Base-by-base conservation (phyloP, 1,139 yeast genomes). In the Kluyveromyces sp. region DNA sequence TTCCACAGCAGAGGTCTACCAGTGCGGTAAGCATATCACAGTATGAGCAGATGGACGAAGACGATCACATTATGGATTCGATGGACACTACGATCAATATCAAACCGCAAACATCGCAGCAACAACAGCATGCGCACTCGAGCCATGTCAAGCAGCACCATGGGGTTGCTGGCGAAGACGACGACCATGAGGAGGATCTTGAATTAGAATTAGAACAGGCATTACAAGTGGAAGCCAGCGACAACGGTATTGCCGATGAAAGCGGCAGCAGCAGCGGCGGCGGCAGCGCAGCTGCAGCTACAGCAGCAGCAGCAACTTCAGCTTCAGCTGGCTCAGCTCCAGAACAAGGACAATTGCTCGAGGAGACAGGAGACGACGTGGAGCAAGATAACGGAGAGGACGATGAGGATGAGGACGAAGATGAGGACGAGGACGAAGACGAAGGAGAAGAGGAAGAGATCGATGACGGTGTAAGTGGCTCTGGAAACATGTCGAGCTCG, bases 361-460 rank as follows among this genome's bases (percentile, higher is more conserved):
- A 58, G 10, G 61, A 57, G 42, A 59, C 59, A 3, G 66, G 62
- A 6, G 69, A 64, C 26, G 70, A 66, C 31, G 68, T 60, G 28
- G 69, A 58, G 32, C 69, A 60, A 36, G 67, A 61, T 21, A 74
- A 66, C 21, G 74, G 68, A 21, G 73, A 71, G 1, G 79, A 72
- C 2, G 79, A 73, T 3, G 79, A 73, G 1, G 79, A 72, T 1
- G 79, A 74, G n/a, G 79, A 72, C 1, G 77, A 74, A 5, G 77
- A 68, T 3, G 73, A 70, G 1, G 78, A 71, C 1, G 79, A 72
- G 3, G 79, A 73, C 4, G 79, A 73, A 1, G 79, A 72, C 1
- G 83, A 75, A 7, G 78, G 74, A 3, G 79, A 73, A 5, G 78
- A 73, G 6, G 81, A 74, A 7, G 79, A 74, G 10, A 79, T 71